phyloP scores from a whole-genome alignment of 2,329 filamentous ascomycete species.

The Aaosphaeria pasadenensis region DNA sequence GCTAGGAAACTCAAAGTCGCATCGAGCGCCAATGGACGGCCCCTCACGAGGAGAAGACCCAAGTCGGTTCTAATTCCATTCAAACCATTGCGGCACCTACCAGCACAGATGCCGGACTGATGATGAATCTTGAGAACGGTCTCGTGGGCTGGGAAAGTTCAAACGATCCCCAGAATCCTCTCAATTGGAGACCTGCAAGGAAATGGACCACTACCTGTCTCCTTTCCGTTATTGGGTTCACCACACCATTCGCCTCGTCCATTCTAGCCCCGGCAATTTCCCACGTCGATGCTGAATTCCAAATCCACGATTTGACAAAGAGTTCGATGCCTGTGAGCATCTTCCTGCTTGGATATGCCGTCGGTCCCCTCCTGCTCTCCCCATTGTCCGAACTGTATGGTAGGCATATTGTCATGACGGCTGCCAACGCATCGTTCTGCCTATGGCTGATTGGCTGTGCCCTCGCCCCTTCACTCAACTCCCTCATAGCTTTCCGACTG shows the following conservation, averaged over 20 bases:
- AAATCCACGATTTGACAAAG: constrained; percentile 17
- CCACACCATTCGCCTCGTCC: constrained; percentile 34
- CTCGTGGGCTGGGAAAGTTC: constrained; percentile 36
- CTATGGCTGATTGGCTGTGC: constrained; percentile 47
- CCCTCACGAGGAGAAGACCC: too few relatives aligned
- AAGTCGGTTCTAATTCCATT: too few relatives aligned
- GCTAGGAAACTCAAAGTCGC: too few relatives aligned
- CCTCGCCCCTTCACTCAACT: constrained; percentile 29
- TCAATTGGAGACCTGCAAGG: constrained; percentile 11
- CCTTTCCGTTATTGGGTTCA: constrained; percentile 29
- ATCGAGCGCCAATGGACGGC: too few relatives aligned
- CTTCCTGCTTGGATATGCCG: constrained; percentile 33
- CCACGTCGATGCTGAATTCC: constrained; percentile 28
- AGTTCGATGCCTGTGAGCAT: constrained; percentile 30
- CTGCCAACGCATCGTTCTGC: constrained; percentile 50
- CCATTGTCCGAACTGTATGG: constrained; percentile 36
- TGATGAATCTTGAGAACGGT: constrained; percentile 26
- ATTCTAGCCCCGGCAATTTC: constrained; percentile 35
- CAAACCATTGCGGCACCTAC: too few relatives aligned
- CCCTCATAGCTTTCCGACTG: constrained; percentile 35
- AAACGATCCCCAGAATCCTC: constrained; percentile 29
- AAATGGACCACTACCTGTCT: constrained; percentile 29
- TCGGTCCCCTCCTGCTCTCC: constrained; percentile 30
- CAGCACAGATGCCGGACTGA: too few relatives aligned
- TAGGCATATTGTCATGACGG: constrained; percentile 27